A percentile compares a stretch with the other conserved stretches of the same genome.
Conservation (phyloP, 1,139 yeast species). For the Pichia sp. region DNA sequence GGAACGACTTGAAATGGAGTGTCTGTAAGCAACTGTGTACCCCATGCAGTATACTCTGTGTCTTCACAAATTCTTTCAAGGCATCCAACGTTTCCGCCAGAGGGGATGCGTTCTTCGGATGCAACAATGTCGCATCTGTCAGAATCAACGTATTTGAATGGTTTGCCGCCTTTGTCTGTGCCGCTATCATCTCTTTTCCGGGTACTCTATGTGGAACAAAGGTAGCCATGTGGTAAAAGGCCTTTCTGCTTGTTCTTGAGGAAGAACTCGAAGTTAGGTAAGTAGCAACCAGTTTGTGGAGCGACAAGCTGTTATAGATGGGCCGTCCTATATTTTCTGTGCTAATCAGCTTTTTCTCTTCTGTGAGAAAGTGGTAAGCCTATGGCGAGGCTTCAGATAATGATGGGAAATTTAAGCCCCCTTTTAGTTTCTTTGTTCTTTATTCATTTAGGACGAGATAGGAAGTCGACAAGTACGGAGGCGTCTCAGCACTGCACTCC, state of each 20-base stretch:
- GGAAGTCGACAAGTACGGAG: neutral
- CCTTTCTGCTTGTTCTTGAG: neutral
- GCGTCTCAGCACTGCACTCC: neutral
- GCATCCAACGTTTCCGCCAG: slow-evolving; percentile 22
- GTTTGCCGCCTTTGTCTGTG: neutral
- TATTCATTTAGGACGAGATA: neutral
- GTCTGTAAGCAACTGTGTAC: slow-evolving; percentile 22
- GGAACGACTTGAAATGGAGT: slow-evolving; percentile 27
- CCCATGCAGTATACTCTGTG: slow-evolving; percentile 12
- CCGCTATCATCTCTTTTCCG: neutral
- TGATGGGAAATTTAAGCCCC: neutral
- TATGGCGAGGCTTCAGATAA: neutral
- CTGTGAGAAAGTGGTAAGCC: too few relatives aligned
- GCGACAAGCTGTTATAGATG: too few relatives aligned
- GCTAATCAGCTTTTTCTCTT: too few relatives aligned
- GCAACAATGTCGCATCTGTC: slow-evolving; percentile 24
- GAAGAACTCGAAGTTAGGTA: neutral
- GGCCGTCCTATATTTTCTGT: too few relatives aligned
- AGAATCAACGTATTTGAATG: slow-evolving; percentile 28
- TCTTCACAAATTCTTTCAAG: slow-evolving; percentile 19
- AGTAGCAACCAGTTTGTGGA: too few relatives aligned
- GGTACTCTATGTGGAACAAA: neutral
- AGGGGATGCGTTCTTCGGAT: slow-evolving; percentile 21
- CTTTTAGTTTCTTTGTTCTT: neutral
- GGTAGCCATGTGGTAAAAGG: neutral